phyloP scores from a whole-genome alignment of 208 protist species.

The Crithidia acanthocephali region DNA sequence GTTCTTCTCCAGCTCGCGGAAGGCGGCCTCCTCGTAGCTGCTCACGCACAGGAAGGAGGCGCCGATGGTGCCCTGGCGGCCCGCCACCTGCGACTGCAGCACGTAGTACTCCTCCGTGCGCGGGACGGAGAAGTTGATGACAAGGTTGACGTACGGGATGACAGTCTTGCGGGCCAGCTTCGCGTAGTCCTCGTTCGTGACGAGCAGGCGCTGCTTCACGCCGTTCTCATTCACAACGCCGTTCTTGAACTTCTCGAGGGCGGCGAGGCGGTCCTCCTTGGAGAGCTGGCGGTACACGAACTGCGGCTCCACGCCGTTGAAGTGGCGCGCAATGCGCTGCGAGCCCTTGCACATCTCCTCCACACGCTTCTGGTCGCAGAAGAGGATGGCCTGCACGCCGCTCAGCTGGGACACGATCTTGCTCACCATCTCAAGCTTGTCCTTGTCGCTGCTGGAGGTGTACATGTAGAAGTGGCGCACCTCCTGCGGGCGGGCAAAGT shows the following conservation, averaged over 20 bases:
- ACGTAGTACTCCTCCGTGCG: constrained; percentile 87
- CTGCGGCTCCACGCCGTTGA: constrained; percentile 79
- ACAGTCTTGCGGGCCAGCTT: constrained; percentile 88
- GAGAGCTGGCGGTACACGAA: constrained; percentile 80
- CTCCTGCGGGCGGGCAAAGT: constrained; percentile 81
- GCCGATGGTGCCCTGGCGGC: constrained; percentile 81
- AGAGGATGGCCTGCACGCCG: constrained; percentile 89
- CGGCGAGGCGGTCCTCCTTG: constrained; percentile 76
- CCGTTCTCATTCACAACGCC: constrained; percentile 80
- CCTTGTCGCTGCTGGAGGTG: constrained; percentile 64
- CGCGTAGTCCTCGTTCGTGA: constrained; percentile 92
- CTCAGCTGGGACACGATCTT: constrained; percentile 87
- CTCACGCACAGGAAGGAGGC: constrained; percentile 84
- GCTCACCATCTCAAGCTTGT: constrained; percentile 83
- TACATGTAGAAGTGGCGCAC: constrained; percentile 83
- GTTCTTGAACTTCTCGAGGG: constrained; percentile 88
- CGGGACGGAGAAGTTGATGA: constrained; percentile 89
- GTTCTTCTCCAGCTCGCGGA: constrained; percentile 62
- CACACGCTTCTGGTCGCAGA: constrained; percentile 87
- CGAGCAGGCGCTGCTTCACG: constrained; percentile 85
- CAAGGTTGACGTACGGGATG: constrained; percentile 91
- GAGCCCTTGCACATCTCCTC: constrained; percentile 71
- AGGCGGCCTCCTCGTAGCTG: constrained; percentile 48
- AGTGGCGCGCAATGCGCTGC: constrained; percentile 66
- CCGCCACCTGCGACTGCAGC: constrained; percentile 81